phyloP scores from a whole-genome alignment of 805 yeast species.

The Zygoascus biomembranicola region DNA sequence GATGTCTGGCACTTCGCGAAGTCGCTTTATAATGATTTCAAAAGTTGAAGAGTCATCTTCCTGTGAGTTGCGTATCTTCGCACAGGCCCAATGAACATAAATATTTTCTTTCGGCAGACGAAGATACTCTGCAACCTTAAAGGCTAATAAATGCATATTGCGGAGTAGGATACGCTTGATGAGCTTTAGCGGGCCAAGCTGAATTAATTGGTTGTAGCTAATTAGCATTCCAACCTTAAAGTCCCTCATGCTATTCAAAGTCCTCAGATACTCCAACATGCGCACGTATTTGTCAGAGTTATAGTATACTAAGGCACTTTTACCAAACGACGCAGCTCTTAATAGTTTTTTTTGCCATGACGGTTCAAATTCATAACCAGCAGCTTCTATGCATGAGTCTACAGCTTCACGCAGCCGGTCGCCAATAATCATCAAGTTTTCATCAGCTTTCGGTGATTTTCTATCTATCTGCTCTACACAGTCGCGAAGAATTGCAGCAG shows the following conservation, averaged over 20 bases:
- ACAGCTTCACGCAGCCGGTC: conserved; percentile 51
- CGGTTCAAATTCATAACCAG: conserved; percentile 68
- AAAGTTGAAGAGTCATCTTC: conserved; percentile 53
- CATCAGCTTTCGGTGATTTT: conserved; percentile 75
- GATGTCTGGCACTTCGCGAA: conserved; percentile 36
- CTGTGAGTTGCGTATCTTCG: conserved; percentile 50
- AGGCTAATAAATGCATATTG: conserved; percentile 51
- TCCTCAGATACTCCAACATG: conserved; percentile 53
- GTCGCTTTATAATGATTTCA: conserved; percentile 41
- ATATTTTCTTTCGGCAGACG: conserved; percentile 43
- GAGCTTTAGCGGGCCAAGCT: conserved; percentile 48
- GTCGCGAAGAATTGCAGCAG: conserved; percentile 76
- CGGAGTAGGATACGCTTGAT: conserved; percentile 51
- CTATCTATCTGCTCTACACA: conserved; percentile 58
- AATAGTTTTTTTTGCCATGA: conserved; percentile 73
- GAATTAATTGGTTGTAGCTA: conserved; percentile 46
- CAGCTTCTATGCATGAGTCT: conserved; percentile 61
- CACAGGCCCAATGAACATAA: conserved; percentile 73
- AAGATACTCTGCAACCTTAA: conserved; percentile 49
- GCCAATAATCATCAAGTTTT: conserved; percentile 52
- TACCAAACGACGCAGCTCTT: conserved; percentile 82
- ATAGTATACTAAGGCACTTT: conserved; percentile 45
- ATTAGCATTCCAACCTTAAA: conserved; percentile 60
- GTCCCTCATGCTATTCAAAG: conserved; percentile 61
- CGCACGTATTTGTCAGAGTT: conserved; percentile 56